Evolutionary conservation across 1,284 basidiomycete species (phyloP).

Genomic region (Apiotrichum mycotoxinovorans): DNA sequence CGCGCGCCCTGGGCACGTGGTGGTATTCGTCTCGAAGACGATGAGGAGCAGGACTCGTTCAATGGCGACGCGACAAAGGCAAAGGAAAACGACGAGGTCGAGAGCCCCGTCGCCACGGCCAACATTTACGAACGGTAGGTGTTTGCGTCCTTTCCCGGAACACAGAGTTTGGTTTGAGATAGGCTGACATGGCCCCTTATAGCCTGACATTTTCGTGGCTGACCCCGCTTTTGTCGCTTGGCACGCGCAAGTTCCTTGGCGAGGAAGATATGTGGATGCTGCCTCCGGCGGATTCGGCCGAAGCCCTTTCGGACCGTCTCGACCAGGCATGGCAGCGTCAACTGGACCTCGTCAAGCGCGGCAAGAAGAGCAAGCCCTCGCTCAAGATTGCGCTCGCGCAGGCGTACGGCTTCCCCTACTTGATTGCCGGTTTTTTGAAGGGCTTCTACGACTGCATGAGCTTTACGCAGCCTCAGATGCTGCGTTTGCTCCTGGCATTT

Average conservation of each 20-base stretch:
- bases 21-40: constrained; percentile 37
- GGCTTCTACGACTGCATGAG: constrained; percentile 71
- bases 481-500: constrained; percentile 74
- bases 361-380: constrained; percentile 63
- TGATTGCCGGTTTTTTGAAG: constrained; percentile 67
- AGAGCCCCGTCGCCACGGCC: constrained; percentile 72
- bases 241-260: constrained; percentile 57
- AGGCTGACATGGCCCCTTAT: no score
- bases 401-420: constrained; percentile 76
- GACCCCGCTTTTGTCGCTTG: constrained; percentile 36
- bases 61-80: constrained; percentile 20
- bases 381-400: constrained; percentile 69
- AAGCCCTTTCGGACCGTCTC: constrained; percentile 65
- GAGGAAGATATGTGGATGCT: constrained; percentile 73
- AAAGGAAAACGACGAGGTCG: constrained; percentile 54
- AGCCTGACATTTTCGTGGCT: constrained; percentile 6
- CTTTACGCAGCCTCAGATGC: constrained; percentile 85
- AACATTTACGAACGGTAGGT: constrained; percentile 63
- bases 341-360: constrained; percentile 42
- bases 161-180: no score
- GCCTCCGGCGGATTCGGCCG: constrained; percentile 66
- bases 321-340: constrained; percentile 51
- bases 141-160: no score
- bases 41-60: constrained; percentile 43
- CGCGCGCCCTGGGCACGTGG: constrained; percentile 22